Base-by-base conservation (phyloP, 208 protist genomes). In the Herpetomonas tarakana region DNA sequence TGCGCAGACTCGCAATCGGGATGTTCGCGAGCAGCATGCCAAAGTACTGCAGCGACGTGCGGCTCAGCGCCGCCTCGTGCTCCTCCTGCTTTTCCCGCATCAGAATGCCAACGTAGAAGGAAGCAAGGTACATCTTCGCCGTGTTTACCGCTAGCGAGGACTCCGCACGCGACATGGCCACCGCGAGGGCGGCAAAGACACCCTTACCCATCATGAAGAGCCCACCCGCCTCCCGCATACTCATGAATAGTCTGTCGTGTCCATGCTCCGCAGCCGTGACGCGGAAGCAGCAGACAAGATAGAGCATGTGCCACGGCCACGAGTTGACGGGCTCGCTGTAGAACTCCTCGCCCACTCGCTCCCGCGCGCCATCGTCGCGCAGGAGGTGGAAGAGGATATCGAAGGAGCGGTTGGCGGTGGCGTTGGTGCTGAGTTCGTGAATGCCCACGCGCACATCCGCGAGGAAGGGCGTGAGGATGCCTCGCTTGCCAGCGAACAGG, bases 241-340 rank as follows among this genome's bases (percentile, higher is more conserved):
- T 58, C 38, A 65, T 39, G 51, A 71, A 68, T n/a, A 80, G 68
- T 11, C 64, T 46, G 12, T 56, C 25, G 69, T 81, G 89, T 11
- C 80, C 80, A 52, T 73, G 58, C 41, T 70, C 47, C 31, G 56
- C 47, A 12, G 81, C 78, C 53, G 79, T 88, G 41, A 84, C 78
- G 54, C 79, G 74, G 53, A 87, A 93, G 58, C 82, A 89, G 47
- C 78, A 81, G 2, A 67, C 66, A 6, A 84, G 53, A 52, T 90
- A 93, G 27, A 93, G 68, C 68, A 85, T 72, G 67, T 83, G 70
- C 25, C 83, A 44, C 31, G 86, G 86, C 86, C 86, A 93, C 16
- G 76, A 52, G 59, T 84, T 78, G 16, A 84, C 52, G 0, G 86
- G 80, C 52, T 87, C 65, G 51, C 56, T 74, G 67, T 81, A 93